Base-by-base conservation (phyloP, 495 filamentous ascomycete species). In the Elasticomyces elasticus region DNA sequence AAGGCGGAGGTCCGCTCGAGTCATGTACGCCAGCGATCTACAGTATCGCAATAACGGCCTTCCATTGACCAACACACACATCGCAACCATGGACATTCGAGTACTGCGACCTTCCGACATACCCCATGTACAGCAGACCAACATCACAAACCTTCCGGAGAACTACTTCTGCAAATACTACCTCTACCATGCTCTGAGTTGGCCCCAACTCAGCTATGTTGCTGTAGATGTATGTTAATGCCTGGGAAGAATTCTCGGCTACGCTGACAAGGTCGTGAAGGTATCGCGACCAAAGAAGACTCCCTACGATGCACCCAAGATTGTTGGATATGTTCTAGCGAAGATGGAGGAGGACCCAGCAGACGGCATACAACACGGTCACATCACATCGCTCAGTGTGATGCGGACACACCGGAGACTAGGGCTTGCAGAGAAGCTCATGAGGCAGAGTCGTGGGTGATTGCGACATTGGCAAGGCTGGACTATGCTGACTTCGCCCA, bases 101-200 rank as follows among this genome's bases (percentile, higher is more conserved):
- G 71, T 85, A 38, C 76, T 91, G 55, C 76, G 72, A 55, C 72
- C 86, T 51, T 79, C 81, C 53, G 86, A 91, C 73, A 91, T 95
- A 61, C 92, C 87, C 41, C 83, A 94, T 61, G 91, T 98, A 64
- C 92, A 98, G 75, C 86, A 89, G 71, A 89, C 92, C 61, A 98
- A 98, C 75, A 88, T 97, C 69, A 95, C 94, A 66, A 98, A 98
- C 74, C 78, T 98, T 26, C 92, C 92, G 62, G 92, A 98, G 73
- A 98, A 98, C 77, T 98, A 98, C 79, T 97, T 96, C 71, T 82
- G 94, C 72, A 98, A 98, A 79, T 98, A 98, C 78, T 98, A 98
- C 78, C 86, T 98, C 63, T 98, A 98, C 80, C 92, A 98, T 71
- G 92, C 92, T 6, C 80, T 96, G 50, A 92, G 88, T 48, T 98